Base-by-base conservation (phyloP, 1,139 yeast species). In the Yamadazyma mexicana region DNA sequence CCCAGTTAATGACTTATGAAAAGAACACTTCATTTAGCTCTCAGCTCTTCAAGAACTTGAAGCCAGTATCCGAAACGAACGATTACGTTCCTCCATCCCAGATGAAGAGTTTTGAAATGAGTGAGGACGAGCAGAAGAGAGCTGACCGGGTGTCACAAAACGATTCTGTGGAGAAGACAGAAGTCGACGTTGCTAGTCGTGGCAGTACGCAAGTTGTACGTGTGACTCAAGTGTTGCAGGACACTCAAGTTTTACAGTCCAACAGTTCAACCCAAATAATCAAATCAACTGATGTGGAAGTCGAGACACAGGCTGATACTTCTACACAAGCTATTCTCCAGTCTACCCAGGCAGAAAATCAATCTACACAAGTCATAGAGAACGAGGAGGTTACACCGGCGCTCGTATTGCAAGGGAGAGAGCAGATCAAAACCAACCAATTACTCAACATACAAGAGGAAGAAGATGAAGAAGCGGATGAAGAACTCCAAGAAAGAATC, bases 1-100 rank as follows among this genome's bases (percentile, higher is more conserved):
- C 22, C 5, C 22, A 5, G 8, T 20, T 8, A 8, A 15, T 28
- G 18, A 16, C 31, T 5, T 20, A 7, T 28, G 31, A 3, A 9
- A 14, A 28, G 8, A 11, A 28, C 12, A 16, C 20, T 5, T 28
- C 31, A 9, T 28, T 28, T 11, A 35, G 34, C 25, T 42, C 48
- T 16, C 55, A 56, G 34, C 54, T 65, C 29, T 66, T 66, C 44
- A 59, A 54, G 39, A 66, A 67, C 42, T 56, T 67, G 42, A 51
- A 58, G 27, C 67, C 69, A 2, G 16, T 32, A 3, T 24, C 16
- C 5, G 28, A 28, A 11, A 28, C 22, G 8, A 35, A 34, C 5
- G 35, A 34, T 23, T 42, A 29, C 34, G 31, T 26, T 16, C 39
- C 28, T 17, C 40, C 34, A 17, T 32, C 33, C 26, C 39, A 39